Percentiles rank a stretch among this genome's conserved stretches.
Conservation (phyloP, 2,329 filamentous ascomycete genomes). For the Aspergillus pseudoglaucus region DNA sequence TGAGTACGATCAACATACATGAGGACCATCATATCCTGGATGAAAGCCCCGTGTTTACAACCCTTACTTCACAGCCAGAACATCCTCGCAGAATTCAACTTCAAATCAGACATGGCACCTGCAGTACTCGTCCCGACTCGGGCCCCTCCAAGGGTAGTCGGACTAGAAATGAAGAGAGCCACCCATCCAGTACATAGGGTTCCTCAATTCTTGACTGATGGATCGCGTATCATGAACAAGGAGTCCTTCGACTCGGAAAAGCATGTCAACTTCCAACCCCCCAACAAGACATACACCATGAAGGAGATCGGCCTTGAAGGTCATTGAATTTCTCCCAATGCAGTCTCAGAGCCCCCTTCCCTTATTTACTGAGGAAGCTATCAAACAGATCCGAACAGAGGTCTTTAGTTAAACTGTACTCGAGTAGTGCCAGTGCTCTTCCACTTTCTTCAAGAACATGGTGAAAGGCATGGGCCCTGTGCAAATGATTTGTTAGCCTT, state of each 20-base stretch:
- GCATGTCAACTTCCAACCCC: slow-evolving; percentile 49
- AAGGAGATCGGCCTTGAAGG: slow-evolving; percentile 45
- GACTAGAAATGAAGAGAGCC: slow-evolving; percentile 2
- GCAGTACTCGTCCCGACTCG: too few relatives aligned
- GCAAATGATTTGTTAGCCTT: slow-evolving; percentile 33
- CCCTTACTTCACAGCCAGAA: too few relatives aligned
- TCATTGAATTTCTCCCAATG: slow-evolving; percentile 54
- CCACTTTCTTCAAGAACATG: slow-evolving; percentile 46
- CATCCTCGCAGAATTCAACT: too few relatives aligned
- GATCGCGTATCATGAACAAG: slow-evolving; percentile 1
- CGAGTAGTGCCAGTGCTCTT: slow-evolving; percentile 51
- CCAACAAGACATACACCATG: slow-evolving; percentile 52
- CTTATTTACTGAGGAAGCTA: slow-evolving; percentile 55
- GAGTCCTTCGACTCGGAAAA: slow-evolving; percentile 45
- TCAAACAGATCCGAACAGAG: slow-evolving; percentile 55
- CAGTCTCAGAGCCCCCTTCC: slow-evolving; percentile 58
- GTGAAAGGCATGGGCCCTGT: slow-evolving; percentile 48
- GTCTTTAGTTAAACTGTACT: slow-evolving; percentile 51
- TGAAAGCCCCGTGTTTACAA: too few relatives aligned
- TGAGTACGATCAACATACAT: too few relatives aligned
- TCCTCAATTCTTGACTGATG: slow-evolving; percentile 9
- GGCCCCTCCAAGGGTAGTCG: too few relatives aligned
- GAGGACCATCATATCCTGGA: too few relatives aligned
- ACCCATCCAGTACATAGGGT: slow-evolving; percentile 10
- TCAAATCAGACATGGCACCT: too few relatives aligned